phyloP scores from a whole-genome alignment of 2,329 filamentous ascomycete species.

The Talaromyces piceae region DNA sequence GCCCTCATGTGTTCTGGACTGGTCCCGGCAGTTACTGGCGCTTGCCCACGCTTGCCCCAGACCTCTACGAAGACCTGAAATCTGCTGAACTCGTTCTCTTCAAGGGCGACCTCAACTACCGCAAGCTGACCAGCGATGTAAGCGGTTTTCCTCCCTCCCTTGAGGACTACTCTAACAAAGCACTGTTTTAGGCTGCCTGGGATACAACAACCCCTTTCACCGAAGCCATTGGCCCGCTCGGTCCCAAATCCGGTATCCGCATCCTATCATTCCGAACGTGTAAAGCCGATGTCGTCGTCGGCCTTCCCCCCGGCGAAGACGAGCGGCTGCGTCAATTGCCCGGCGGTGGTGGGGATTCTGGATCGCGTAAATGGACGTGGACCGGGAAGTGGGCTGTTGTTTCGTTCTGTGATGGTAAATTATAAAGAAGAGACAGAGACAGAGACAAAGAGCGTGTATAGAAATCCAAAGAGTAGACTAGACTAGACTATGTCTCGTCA shows the following conservation, averaged over 20 bases:
- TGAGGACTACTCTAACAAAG: background rate
- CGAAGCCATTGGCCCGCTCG: conserved; percentile 77
- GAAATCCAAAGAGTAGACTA: too few species aligned
- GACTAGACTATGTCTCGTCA: too few species aligned
- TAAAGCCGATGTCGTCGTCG: conserved; percentile 94
- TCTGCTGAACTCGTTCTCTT: conserved; percentile 83
- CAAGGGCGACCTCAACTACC: conserved; percentile 95
- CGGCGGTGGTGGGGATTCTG: conserved; percentile 63
- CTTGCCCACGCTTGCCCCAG: conserved; percentile 60
- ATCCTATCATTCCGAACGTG: conserved; percentile 83
- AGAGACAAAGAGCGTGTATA: too few species aligned
- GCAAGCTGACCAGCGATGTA: conserved; percentile 86
- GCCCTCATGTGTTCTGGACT: conserved; percentile 90
- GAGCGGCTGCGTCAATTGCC: conserved; percentile 65
- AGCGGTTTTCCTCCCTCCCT: conserved; percentile 26
- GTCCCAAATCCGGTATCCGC: conserved; percentile 72
- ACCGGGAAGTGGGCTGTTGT: conserved; percentile 95
- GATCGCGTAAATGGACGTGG: conserved; percentile 82
- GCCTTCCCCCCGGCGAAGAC: conserved; percentile 72
- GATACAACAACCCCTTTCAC: conserved; percentile 79
- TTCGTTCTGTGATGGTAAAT: conserved; percentile 70
- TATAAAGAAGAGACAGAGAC: too few species aligned
- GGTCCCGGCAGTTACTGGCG: conserved; percentile 82
- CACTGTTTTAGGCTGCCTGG: conserved; percentile 58
- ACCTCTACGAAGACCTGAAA: conserved; percentile 69